Evolutionary conservation across 805 yeast species (phyloP), one percentile per base, ranked within the genome.

Genomic region (Lachancea nothofagi): DNA sequence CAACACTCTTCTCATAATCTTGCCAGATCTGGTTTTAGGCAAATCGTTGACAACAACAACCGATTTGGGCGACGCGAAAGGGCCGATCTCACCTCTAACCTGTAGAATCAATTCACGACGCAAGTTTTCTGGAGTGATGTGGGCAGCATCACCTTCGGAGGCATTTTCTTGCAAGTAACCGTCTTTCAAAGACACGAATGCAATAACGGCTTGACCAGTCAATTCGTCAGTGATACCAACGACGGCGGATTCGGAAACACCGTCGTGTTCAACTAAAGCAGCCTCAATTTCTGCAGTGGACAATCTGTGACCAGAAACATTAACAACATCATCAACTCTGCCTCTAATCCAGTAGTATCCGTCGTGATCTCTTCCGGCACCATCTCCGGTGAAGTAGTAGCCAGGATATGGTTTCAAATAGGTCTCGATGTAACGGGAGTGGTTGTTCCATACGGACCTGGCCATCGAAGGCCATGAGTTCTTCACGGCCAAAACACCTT

Each of bases 381-480:
- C 97, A 63, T 90, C 98, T 55, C 98, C 98, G 9, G 97, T 84
- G 73, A 93, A 93, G 70, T 88, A 93, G 68, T 75, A 78, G 43
- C 95, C 94, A 44, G 90, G 86, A 70, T 90, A 93, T 38, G 96
- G 96, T 55, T 80, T 81, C 61, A 93, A 72, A 65, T 93, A 93
- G 29, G 97, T 93, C 46, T 90, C 97, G 55, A 88, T 69, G 68
- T 74, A 90, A 55, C 96, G 80, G 47, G 69, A 67, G 64, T 90
- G 94, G 64, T 89, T 87, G 59, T 81, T 82, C 80, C 81, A 89
- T 45, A 93, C 93, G 40, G 96, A 80, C 69, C 98, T 82, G 22
- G 97, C 93, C 80, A 93, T 89, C n/a, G 97, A 88, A 42, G 98
- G 98, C 98, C 98, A 93, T 26, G 97, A 75, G 35, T 78, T 71